Evolutionary conservation across 2,329 filamentous ascomycete species (phyloP), one percentile per base, ranked within the genome.

Genomic region (Coniochaeta sp.): DNA sequence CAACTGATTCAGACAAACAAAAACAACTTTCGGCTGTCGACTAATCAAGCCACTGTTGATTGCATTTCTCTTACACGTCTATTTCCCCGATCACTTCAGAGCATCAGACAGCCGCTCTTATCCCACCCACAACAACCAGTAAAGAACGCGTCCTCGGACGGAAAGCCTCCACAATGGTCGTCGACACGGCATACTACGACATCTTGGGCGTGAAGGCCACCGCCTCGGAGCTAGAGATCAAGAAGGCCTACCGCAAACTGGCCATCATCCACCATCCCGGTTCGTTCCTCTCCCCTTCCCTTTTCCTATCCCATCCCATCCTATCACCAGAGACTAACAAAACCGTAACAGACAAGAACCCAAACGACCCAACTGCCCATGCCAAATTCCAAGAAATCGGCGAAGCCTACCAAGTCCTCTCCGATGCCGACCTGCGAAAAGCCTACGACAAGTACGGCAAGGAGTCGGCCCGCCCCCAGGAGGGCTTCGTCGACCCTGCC

Each of bases 391-490:
- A 99, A 74, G 84, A 82, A 54, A 91, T 95, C 63, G 82, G 82
- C 61, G 82, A 86, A 65, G 83, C 83, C 45, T 86, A 86, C 66
- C 82, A 86, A 71, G 88, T 99, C 49, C 83, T 99, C 57, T 94
- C 88, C 64, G 87, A 96, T 66, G 78, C 85, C 59, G 87, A 95
- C 54, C 79, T 97, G 56, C 86, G 94, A 63, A 89, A 87, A 63
- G 86, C 89, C 64, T 99, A 99, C 75, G 94, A 99, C 72, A 95
- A 96, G 71, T 92, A 85, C 76, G 94, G 94, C 67, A 97, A 97
- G 72, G 94, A 99, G 63, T 84, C 89, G 60, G 91, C 94, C 6
- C 89, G 92, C 65, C 94, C 94, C 0, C 83, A 85, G 61, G 88
- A 90, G 62, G 94, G 94, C 56, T 99, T 99, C 68, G 89, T 89